Base-by-base conservation (phyloP, 164 flowering plant genomes). In the Tetrastigma voinierianum region DNA sequence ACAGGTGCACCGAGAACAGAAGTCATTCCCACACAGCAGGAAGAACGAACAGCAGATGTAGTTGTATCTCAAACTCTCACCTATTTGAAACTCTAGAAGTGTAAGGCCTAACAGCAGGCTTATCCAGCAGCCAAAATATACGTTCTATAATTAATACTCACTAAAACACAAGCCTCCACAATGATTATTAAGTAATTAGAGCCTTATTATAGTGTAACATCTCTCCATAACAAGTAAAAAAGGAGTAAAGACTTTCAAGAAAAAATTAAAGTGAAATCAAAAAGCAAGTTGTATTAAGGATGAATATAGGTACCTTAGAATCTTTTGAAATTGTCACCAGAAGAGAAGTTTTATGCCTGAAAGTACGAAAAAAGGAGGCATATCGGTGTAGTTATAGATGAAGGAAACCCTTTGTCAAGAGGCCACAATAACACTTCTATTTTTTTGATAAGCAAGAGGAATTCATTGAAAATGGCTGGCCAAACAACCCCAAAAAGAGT, bases 11-110 rank as follows among this genome's bases (percentile, higher is more conserved):
- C 84, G 59, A 75, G 74, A 15, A 85, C 65, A 66, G 77, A 69
- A 59, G 83, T 65, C 82, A 70, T 86, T 66, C 93, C 96, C 62
- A 90, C 87, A 74, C 87, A 88, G 61, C 82, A 70, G 47, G 90
- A 79, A 44, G 82, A 78, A 51, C 80, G 86, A 78, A 59, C 57
- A 54, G 78, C 70, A 66, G 90, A 76, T 47, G 77, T 24, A 70
- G 68, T 67, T 49, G 85, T 71, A 76, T 90, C 93, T 93, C 96
- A 90, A 51, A 85, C 87, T 70, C 81, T 78, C 51, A 85, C 77
- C 96, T 90, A 59, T 51, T n/a, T 45, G 14, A 46, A 48, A 45
- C 18, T 32, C 40, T 13, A 67, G 3, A 64, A 61, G 16, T 16
- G 17, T 43, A 55, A 59, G 43, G 40, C 2, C 40, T 32, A 32